Percentiles rank a stretch among this genome's conserved stretches.
Conservation (phyloP, 1,284 basidiomycete genomes). For the Heterobasidion parviporum region DNA sequence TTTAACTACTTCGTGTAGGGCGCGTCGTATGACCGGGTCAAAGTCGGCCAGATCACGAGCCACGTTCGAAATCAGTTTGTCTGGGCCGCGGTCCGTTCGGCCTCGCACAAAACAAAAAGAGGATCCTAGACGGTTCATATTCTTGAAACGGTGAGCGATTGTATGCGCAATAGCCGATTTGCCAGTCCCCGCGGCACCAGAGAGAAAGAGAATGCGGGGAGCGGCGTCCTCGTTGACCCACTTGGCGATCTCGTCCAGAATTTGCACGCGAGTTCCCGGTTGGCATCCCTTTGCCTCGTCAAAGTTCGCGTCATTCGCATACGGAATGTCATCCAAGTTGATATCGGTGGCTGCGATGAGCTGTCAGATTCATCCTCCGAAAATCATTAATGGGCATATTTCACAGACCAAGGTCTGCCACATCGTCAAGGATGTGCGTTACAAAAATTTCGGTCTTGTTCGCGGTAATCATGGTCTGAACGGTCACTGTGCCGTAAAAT, state of each 20-base stretch:
- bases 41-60: too few species aligned
- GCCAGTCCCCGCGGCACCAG: not conserved
- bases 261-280: not conserved
- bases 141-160: not conserved
- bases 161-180: not conserved
- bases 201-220: not conserved
- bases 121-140: not conserved
- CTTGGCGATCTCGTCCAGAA: not conserved
- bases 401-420: too few species aligned
- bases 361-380: too few species aligned
- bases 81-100: too few species aligned
- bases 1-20: too few species aligned
- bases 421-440: too few species aligned
- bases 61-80: too few species aligned
- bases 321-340: not conserved
- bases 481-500: not conserved
- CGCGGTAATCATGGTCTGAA: not conserved
- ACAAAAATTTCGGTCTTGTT: too few species aligned
- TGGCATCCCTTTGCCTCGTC: not conserved
- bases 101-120: not conserved
- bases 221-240: not conserved
- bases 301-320: not conserved
- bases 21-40: too few species aligned
- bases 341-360: too few species aligned
- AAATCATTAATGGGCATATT: not conserved